These are phyloP conservation scores for Fusarium nelsonii DNA, from an alignment of 2,329 filamentous ascomycete genomes.

Conservation along the genomic window DNA sequence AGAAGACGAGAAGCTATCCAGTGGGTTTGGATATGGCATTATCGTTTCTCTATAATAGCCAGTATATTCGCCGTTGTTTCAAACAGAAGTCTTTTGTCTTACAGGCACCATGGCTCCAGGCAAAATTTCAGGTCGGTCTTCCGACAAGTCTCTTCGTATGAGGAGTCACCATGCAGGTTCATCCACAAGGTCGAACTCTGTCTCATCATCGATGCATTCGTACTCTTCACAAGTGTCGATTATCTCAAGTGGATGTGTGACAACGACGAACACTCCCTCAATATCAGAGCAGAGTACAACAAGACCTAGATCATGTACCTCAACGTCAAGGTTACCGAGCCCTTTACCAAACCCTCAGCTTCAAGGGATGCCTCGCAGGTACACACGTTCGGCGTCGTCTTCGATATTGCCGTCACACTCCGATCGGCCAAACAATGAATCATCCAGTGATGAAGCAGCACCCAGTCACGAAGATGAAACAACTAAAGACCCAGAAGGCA, in stretches of 20 bases:
- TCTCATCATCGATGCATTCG: background rate
- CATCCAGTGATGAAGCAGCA: background rate
- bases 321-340: background rate
- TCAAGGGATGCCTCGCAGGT: too few relatives aligned
- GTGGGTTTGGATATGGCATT: rapidly evolving
- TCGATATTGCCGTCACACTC: too few relatives aligned
- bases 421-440: rapidly evolving
- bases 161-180: rapidly evolving
- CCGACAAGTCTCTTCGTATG: rapidly evolving
- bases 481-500: background rate
- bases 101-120: background rate
- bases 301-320: too few relatives aligned
- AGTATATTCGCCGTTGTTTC: too few relatives aligned
- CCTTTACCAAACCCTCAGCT: too few relatives aligned
- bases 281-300: background rate
- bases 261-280: too few relatives aligned
- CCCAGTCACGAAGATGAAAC: background rate
- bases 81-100: too few relatives aligned
- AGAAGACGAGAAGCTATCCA: background rate
- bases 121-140: background rate
- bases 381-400: too few relatives aligned
- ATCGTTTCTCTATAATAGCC: rapidly evolving
- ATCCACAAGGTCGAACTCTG: rapidly evolving
- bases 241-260: rapidly evolving
- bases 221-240: background rate